Base-by-base conservation (phyloP, 306 rosid species). In the Quercus cerris region DNA sequence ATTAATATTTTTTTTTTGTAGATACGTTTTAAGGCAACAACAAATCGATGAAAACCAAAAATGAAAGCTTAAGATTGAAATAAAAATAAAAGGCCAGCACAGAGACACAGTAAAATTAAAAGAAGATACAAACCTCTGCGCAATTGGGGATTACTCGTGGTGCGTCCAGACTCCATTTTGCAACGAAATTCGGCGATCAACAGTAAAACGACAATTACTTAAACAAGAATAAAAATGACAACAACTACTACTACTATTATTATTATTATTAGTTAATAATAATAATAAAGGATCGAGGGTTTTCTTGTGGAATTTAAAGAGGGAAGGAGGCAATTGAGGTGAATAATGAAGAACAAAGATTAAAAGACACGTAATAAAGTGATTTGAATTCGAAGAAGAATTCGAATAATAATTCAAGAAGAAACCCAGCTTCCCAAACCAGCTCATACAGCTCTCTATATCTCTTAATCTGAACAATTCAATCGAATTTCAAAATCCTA, bases 401-500 rank as follows among this genome's bases (percentile, higher is more conserved):
- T 67, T 68, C 52, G 72, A 68, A 35, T 35, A 68, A 86, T 35
- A 68, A 86, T 89, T 89, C 81, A 85, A 85, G 81, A 82, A 84
- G 78, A 90, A 89, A 87, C 94, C 93, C 75, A 87, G 92, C 78
- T 91, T 91, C 89, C 97, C 92, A 56, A 85, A 93, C 92, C 99
- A 93, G 98, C 88, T 96, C 99, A 93, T 96, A 90, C 99, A 88
- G 74, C 88, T 85, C 82, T 78, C 62, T 41, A 8, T 41, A 41
- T 41, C 46, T 41, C 46, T 41, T 2, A 8, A 41, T 41, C 46
- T 41, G 2, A 41, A 41, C 46, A 41, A 41, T 41, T 41, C 46
- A 41, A 41, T 41, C 46, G 11, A 11, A 41, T 8, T 41, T 41
- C 46, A 41, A 41, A 41, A 41, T 41, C 46, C 46, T 7, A 2